A percentile compares a stretch with the other conserved stretches of the same genome.
Evolutionary conservation across 805 yeast species (phyloP).

Genomic region (Diddensiella santjacobensis): DNA sequence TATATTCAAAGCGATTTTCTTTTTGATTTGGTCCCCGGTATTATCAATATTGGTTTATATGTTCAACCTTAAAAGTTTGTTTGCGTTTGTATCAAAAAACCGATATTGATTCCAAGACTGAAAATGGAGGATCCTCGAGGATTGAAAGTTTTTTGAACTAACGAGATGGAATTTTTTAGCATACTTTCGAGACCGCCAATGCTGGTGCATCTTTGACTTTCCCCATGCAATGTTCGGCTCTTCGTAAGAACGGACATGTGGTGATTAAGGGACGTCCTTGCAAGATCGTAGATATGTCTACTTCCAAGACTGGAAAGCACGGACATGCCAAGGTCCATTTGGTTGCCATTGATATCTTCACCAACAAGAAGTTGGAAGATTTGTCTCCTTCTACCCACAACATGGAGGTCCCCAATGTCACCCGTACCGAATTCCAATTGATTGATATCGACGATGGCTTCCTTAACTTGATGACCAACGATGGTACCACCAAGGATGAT

Average conservation of each 20-base stretch:
- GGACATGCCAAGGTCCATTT: conserved; percentile 99
- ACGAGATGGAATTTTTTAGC: conserved; percentile 46
- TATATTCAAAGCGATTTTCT: too few species aligned
- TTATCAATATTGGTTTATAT: too few species aligned
- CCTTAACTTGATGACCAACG: conserved; percentile 93
- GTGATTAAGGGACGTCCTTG: conserved; percentile 99
- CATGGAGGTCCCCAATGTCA: conserved; percentile 98
- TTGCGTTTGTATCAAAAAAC: not conserved
- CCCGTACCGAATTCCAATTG: conserved; percentile 91
- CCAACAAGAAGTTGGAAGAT: conserved; percentile 99
- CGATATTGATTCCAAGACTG: not conserved
- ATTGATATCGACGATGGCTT: conserved; percentile 98
- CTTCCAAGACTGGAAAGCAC: conserved; percentile 99
- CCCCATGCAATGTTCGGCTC: conserved; percentile 99
- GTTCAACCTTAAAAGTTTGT: not conserved
- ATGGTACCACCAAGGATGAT: conserved; percentile 99
- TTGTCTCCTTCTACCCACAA: conserved; percentile 99
- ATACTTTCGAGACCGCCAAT: conserved; percentile 94
- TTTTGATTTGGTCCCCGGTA: too few species aligned
- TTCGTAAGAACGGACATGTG: conserved; percentile 99
- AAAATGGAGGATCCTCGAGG: not conserved
- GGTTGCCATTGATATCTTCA: conserved; percentile 98
- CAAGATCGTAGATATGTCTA: conserved; percentile 99
- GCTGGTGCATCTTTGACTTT: conserved; percentile 98
- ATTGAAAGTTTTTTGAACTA: not conserved